phyloP scores from a whole-genome alignment of 192 early-diverging fungal species.

The Rhizoclosmatium globosum region DNA sequence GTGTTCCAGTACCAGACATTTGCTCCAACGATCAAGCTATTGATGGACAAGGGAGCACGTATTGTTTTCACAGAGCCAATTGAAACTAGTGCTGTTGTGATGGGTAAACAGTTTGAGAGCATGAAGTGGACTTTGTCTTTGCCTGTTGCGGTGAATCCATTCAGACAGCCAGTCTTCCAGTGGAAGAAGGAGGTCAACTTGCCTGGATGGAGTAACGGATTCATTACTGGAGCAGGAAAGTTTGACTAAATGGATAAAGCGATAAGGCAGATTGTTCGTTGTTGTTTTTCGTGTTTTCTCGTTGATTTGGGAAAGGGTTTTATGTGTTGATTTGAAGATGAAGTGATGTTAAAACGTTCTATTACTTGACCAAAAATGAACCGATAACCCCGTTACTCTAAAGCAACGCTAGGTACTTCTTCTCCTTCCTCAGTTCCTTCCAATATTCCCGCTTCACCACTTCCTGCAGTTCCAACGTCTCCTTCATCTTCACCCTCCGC shows the following conservation, averaged over 20 bases:
- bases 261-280: background rate
- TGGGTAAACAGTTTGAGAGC: slow-evolving; percentile 42
- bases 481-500: slow-evolving; percentile 34
- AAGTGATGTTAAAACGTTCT: no score
- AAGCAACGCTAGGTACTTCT: background rate
- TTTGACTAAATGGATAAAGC: background rate
- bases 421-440: slow-evolving; percentile 4
- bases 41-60: slow-evolving; percentile 47
- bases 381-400: background rate
- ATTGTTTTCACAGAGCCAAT: slow-evolving; percentile 56
- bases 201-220: slow-evolving; percentile 62
- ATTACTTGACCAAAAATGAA: background rate
- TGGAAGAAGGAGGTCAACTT: slow-evolving; percentile 61
- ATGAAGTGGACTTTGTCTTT: slow-evolving; percentile 44
- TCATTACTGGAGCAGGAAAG: slow-evolving; percentile 46
- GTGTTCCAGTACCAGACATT: slow-evolving; percentile 50
- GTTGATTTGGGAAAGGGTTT: background rate
- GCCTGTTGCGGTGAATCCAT: slow-evolving; percentile 50
- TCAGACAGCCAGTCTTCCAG: slow-evolving; percentile 59
- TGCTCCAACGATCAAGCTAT: slow-evolving; percentile 47
- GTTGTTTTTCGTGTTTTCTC: background rate
- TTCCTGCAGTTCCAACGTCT: background rate
- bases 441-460: background rate
- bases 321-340: no score
- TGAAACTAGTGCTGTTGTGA: slow-evolving; percentile 49